Percentiles rank a stretch among this genome's conserved stretches.
Evolutionary conservation across 495 filamentous ascomycete genomes (phyloP).

Genomic region (Xylaria intraflava): DNA sequence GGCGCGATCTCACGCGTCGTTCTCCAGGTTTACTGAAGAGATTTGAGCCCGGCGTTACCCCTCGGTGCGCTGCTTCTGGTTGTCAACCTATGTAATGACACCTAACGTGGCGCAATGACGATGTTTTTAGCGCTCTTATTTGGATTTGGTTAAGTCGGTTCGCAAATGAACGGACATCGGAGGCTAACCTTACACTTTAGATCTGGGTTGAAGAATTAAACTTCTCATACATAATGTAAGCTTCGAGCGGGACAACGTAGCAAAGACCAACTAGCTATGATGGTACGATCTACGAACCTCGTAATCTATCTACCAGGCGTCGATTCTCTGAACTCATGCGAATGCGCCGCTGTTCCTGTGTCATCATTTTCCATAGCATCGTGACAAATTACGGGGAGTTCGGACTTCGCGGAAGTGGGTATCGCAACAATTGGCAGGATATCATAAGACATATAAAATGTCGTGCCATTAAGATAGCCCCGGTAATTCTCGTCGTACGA

Average conservation of each 20-base stretch:
- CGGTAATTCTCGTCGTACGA: not conserved
- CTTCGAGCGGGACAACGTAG: not conserved
- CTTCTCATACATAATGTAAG: constrained; percentile 9
- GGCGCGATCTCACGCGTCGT: constrained; percentile 28
- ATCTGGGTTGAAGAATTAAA: constrained; percentile 4
- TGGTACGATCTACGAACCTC: not conserved
- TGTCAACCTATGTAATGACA: constrained; percentile 4
- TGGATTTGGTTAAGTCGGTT: not conserved
- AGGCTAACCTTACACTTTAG: not conserved
- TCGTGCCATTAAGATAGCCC: not conserved
- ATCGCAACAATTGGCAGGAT: not conserved
- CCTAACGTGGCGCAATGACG: not conserved
- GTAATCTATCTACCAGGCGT: not conserved
- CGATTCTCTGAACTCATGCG: not conserved
- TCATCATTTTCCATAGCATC: not conserved
- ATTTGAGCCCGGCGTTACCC: constrained; percentile 31
- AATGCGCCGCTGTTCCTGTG: not conserved
- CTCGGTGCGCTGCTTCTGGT: constrained; percentile 15
- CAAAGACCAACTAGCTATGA: constrained; percentile 7
- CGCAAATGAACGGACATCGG: not conserved
- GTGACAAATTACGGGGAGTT: not conserved
- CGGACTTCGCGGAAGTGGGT: not conserved
- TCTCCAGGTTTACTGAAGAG: constrained; percentile 48
- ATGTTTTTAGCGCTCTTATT: not conserved
- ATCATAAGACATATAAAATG: not conserved